These are phyloP conservation scores for Suillus placidus DNA, from an alignment of 768 basidiomycete species.

Conservation along the genomic window DNA sequence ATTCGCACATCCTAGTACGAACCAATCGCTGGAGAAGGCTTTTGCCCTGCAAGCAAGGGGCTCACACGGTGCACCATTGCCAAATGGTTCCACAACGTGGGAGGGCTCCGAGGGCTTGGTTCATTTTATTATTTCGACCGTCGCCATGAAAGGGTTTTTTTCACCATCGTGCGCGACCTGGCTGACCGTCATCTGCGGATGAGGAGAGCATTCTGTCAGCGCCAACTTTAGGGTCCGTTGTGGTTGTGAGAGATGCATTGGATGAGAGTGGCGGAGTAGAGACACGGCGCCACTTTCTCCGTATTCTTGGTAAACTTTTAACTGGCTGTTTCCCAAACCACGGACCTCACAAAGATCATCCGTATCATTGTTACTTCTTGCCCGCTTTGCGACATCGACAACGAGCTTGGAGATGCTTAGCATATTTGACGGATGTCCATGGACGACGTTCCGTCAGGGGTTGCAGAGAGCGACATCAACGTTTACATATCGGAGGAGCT, in stretches of 20 bases:
- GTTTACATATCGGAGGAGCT: background rate
- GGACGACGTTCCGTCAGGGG: background rate
- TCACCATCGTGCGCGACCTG: conserved; percentile 22
- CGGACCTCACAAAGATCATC: conserved; percentile 7
- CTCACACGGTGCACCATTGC: background rate
- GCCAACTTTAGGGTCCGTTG: no score
- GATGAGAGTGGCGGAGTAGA: conserved; percentile 18
- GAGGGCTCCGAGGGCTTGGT: conserved; percentile 16
- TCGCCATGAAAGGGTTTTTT: conserved; percentile 16
- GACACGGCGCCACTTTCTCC: conserved; percentile 16
- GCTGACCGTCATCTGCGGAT: conserved; percentile 1
- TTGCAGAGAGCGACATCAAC: background rate
- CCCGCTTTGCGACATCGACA: conserved; percentile 10
- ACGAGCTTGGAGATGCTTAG: background rate
- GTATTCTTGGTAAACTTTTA: background rate
- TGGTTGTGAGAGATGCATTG: conserved; percentile 25
- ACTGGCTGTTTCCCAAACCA: background rate
- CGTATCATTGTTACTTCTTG: conserved; percentile 14
- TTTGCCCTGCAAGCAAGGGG: background rate
- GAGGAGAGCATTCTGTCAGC: background rate
- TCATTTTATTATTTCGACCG: conserved; percentile 22
- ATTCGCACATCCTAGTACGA: background rate
- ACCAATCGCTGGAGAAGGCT: background rate
- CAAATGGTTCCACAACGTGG: conserved; percentile 11
- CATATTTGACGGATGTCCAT: background rate